A percentile compares a stretch with the other conserved stretches of the same genome.
These are phyloP conservation scores for Coemansia sp. DNA, from an alignment of 192 early-diverging fungal genomes.

Conservation along the genomic window DNA sequence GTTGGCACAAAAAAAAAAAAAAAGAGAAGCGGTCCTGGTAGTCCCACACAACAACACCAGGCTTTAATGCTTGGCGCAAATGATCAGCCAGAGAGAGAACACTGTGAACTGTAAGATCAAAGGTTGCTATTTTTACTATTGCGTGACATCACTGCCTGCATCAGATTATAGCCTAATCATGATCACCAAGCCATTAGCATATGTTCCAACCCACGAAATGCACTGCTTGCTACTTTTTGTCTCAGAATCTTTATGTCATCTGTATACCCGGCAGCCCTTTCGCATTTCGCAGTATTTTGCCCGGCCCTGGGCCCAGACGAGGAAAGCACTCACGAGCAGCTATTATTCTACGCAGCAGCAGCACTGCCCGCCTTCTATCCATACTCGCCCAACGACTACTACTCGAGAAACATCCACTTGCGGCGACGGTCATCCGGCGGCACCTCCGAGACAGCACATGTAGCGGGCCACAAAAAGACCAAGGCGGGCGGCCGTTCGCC, in stretches of 20 bases:
- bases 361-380: conserved; percentile 39
- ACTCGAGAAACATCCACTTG: conserved; percentile 24
- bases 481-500: neutral
- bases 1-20: no score
- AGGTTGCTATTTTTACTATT: no score
- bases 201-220: neutral
- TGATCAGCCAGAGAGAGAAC: no score
- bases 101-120: no score
- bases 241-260: conserved; percentile 12
- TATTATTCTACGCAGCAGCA: conserved; percentile 70
- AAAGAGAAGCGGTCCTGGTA: no score
- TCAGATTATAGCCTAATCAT: no score
- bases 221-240: no score
- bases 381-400: conserved; percentile 45
- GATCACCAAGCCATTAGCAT: neutral
- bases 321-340: conserved; percentile 72
- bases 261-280: conserved; percentile 51
- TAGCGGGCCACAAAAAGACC: neutral
- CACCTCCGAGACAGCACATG: neutral
- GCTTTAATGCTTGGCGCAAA: no score
- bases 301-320: conserved; percentile 64
- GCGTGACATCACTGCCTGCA: no score
- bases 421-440: conserved; percentile 35
- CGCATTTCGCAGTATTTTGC: conserved; percentile 75
- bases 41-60: no score